Conservation (phyloP, 306 rosid species). For the Malus sylvestris region DNA sequence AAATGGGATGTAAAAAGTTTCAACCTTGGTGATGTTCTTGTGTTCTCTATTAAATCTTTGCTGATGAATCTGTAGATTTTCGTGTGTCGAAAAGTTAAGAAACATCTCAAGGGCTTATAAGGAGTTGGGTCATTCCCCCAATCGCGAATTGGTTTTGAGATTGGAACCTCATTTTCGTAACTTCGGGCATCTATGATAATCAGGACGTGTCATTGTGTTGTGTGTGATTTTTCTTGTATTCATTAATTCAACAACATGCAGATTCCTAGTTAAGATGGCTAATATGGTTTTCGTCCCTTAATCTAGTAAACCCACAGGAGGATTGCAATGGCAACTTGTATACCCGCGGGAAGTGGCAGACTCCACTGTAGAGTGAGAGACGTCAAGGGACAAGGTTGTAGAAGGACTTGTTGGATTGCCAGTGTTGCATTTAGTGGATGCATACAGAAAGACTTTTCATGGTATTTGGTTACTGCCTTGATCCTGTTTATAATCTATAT, state of each 20-base stretch:
- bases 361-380: constrained; percentile 26
- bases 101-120: too few relatives aligned
- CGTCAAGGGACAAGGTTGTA: constrained; percentile 37
- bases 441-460: constrained; percentile 42
- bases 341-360: constrained; percentile 49
- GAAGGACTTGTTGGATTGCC: constrained; percentile 36
- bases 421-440: constrained; percentile 25
- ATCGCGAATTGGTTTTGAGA: too few relatives aligned
- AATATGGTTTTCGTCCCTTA: constrained; percentile 11
- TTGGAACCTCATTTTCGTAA: too few relatives aligned
- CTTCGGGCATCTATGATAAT: too few relatives aligned
- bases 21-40: neutral
- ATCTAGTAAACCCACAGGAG: constrained; percentile 21
- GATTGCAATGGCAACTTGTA: constrained; percentile 56
- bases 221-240: neutral
- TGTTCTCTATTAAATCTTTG: neutral
- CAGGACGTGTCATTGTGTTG: too few relatives aligned
- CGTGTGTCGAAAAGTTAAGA: too few relatives aligned
- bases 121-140: too few relatives aligned
- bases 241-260: neutral
- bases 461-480: constrained; percentile 32
- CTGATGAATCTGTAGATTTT: neutral
- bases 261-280: constrained; percentile 2
- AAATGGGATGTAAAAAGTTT: neutral
- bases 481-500: neutral